Conservation (phyloP, 2,329 filamentous ascomycete genomes). For the Leptographium flavum region DNA sequence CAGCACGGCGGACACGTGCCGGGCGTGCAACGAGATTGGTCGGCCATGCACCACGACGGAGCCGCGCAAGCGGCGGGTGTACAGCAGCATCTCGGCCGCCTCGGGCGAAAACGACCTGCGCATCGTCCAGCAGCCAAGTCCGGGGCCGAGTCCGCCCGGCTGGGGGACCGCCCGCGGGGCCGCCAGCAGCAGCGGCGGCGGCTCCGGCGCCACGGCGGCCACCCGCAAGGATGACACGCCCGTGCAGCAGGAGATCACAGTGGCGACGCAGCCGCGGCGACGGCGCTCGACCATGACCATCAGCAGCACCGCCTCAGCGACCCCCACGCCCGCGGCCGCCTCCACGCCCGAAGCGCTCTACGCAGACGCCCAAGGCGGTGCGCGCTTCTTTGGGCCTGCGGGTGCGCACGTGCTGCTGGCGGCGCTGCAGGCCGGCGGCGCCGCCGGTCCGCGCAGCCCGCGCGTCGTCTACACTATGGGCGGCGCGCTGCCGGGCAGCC, state of each 20-base stretch:
- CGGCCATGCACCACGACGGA: slow-evolving; percentile 11
- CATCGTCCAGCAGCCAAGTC: background rate
- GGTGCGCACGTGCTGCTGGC: slow-evolving; percentile 10
- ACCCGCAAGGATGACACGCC: background rate
- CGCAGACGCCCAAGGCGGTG: slow-evolving; percentile 7
- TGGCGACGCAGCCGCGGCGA: background rate
- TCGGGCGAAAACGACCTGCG: too few species aligned
- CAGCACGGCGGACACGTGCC: slow-evolving; percentile 9
- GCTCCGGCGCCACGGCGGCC: background rate
- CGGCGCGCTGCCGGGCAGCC: background rate
- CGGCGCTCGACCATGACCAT: background rate
- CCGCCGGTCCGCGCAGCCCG: too few species aligned
- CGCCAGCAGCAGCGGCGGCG: background rate
- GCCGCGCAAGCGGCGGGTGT: slow-evolving; percentile 10
- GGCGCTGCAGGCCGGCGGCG: slow-evolving; percentile 8
- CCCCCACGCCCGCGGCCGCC: background rate
- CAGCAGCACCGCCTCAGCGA: background rate
- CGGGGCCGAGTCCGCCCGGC: background rate
- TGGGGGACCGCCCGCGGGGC: background rate
- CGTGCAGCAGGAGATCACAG: slow-evolving; percentile 1
- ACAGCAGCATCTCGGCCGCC: slow-evolving; percentile 5
- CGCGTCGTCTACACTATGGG: too few species aligned
- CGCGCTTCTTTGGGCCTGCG: slow-evolving; percentile 9
- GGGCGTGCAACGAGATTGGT: slow-evolving; percentile 10
- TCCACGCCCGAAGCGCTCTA: slow-evolving; percentile 4